Evolutionary conservation across 139 green algal species (phyloP), one percentile per base, ranked within the genome.

Genomic region (Chlamydomonas applanata): DNA sequence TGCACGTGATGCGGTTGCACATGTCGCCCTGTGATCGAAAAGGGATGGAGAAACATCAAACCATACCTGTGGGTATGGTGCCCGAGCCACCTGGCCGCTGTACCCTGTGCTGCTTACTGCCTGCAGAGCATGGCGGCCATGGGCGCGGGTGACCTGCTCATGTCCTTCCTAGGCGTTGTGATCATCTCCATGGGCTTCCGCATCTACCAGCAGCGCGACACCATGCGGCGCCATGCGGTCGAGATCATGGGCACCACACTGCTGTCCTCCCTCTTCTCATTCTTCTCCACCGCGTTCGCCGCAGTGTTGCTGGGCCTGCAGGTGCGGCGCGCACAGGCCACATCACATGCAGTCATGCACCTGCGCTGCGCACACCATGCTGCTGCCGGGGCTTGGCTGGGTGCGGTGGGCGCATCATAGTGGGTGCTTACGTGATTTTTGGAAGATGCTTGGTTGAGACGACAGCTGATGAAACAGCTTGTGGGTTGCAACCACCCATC

Each of bases 131-230:
- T 35, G 19, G 84, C 74, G 11, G 45, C 78, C 29, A 79, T 87
- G 77, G 92, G 91, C 29, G 87, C 90, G 0, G 93, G 93, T 17
- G 85, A 96, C 82, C 69, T 92, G 35, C 80, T 97, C 66, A 95
- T 97, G 86, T 83, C 67, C 40, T 92, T 97, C 64, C 85, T 97
- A 65, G 93, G 93, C 24, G 82, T 88, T 7, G 91, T 97, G 54
- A 94, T 97, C 79, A 82, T 97, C 16, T 87, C 68, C 74, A 97
- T 97, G 75, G 93, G 89, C 30, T 97, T 97, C 89, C 79, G 85
- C 40, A 49, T 49, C 40, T 49, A 49, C 40, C 40, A 49, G 11
- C 40, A 94, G 88, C 86, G 93, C 11, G 80, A 89, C 25, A 88
- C 94, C 11, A 92, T 97, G 83, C 29, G 68, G 56, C 84, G 89